Evolutionary conservation across 768 basidiomycete species (phyloP), one percentile per base, ranked within the genome.

Genomic region (Filobasidium floriforme): DNA sequence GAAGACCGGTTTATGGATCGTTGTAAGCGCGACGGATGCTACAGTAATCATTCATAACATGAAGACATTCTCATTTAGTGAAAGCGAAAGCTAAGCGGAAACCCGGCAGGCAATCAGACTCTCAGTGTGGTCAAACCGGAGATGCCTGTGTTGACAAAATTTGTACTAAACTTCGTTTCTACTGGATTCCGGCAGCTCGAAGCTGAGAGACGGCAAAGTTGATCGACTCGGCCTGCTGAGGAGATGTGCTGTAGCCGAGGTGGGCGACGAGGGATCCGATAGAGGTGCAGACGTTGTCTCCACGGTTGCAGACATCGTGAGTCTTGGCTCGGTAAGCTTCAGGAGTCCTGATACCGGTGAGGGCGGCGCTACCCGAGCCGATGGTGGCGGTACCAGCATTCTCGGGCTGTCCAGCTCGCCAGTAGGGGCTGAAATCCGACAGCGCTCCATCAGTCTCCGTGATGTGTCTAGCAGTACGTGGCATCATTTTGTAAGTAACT

Each of bases 1-100:
- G 91, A 1, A 78, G 81, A 67, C 79, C 87, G 22, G 84, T 82
- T 11, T 89, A 84, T 28, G 54, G 54, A 15, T 57, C 54, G 46
- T 24, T 9, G 32, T 37, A 37, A 37, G 32, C 32, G 32, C 32
- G 32, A 37, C 32, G 32, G 32, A 5, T 12, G 12, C 5, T 5
- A 51, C 18, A 24, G 24, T n/a, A 19, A 19, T 51, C 4, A 51
- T 51, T 51, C 5, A 51, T 51, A 12, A 5, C 12, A 24, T 19
- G 6, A 18, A 51, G 18, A 24, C 46, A 19, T 51, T 6, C 46
- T 19, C n/a, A n/a, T n/a, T n/a, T n/a, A n/a, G n/a, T n/a, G n/a
- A n/a, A 51, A 19, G 46, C 46, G 12, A 51, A 24, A 51, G 18
- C 6, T 12, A 4, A 18, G 18, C 46, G 18, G 18, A 24, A 12